These are phyloP conservation scores for Candida pseudofarinosa DNA, from an alignment of 805 yeast genomes.

Conservation along the genomic window DNA sequence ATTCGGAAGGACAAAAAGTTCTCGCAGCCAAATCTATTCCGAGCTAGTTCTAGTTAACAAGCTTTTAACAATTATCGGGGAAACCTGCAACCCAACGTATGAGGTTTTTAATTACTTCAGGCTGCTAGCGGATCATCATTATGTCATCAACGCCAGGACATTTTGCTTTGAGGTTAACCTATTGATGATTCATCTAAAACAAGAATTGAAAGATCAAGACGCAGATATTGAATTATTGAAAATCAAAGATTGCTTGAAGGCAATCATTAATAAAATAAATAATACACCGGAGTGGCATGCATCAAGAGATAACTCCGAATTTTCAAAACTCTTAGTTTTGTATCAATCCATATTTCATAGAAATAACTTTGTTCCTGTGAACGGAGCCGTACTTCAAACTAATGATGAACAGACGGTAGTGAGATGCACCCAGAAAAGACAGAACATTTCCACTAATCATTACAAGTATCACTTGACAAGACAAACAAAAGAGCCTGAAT, in stretches of 20 bases:
- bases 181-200: background rate
- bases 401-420: slow-evolving; percentile 3
- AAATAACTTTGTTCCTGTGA: background rate
- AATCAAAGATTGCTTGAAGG: background rate
- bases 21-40: background rate
- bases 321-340: background rate
- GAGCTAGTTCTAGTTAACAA: background rate
- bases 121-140: background rate
- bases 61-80: background rate
- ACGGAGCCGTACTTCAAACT: background rate
- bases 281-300: background rate
- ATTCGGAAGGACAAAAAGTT: background rate
- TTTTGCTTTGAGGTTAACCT: slow-evolving; percentile 1
- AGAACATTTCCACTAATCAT: slow-evolving; percentile 1
- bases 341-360: background rate
- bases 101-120: slow-evolving; percentile 1
- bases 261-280: background rate
- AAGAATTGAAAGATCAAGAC: background rate
- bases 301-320: background rate
- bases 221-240: background rate
- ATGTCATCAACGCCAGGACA: background rate
- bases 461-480: slow-evolving; percentile 5
- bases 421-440: background rate
- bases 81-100: background rate
- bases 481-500: slow-evolving; percentile 5